A percentile compares a stretch with the other conserved stretches of the same genome.
phyloP scores from a whole-genome alignment of 176 grass and related monocot genomes.

The Alloteropsis semialata region DNA sequence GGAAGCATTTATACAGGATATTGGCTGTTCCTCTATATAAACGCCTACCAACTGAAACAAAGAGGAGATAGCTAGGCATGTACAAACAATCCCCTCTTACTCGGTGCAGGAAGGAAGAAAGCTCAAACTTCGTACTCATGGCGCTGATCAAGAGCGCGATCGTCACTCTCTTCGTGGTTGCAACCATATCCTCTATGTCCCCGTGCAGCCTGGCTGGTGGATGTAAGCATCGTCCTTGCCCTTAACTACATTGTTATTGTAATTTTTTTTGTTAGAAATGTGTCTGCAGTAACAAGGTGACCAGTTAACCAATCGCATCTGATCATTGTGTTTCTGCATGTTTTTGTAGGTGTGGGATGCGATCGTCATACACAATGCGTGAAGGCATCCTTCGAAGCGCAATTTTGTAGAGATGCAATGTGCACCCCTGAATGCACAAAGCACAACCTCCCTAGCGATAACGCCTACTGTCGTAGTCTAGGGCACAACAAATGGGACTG shows the following conservation, averaged over 20 bases:
- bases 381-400: neutral
- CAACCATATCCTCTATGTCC: neutral
- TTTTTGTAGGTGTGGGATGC: neutral
- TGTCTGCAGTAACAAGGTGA: neutral
- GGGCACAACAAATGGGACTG: neutral
- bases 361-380: neutral
- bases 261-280: too few relatives aligned
- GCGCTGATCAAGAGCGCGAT: neutral
- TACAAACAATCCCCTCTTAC: neutral
- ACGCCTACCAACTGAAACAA: neutral
- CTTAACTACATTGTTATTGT: neutral
- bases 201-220: neutral
- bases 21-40: neutral
- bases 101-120: neutral
- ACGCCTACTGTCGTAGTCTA: neutral
- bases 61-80: neutral
- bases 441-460: neutral
- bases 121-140: neutral
- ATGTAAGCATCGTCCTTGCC: neutral
- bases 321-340: neutral
- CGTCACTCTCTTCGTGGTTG: neutral
- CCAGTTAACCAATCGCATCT: neutral
- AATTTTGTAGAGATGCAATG: neutral
- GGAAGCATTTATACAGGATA: too few relatives aligned
- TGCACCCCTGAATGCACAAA: neutral